A percentile compares a stretch with the other conserved stretches of the same genome.
phyloP scores from a whole-genome alignment of 768 basidiomycete species.

The Russula sp. region DNA sequence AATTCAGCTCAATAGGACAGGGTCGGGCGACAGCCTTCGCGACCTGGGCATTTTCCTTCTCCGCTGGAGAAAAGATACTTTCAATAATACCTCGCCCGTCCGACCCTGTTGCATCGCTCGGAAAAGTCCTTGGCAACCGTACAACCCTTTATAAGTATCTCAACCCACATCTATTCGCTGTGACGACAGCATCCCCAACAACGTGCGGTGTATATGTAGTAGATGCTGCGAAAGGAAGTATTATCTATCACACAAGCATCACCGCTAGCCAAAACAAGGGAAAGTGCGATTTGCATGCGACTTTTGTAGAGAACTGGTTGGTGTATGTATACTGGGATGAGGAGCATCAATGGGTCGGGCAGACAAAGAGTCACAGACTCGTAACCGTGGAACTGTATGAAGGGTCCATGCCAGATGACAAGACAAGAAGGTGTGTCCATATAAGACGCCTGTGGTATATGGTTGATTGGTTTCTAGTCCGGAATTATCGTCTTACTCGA shows the following conservation, averaged over 20 bases:
- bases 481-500: constrained; percentile 54
- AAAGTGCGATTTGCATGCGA: constrained; percentile 62
- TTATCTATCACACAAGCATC: constrained; percentile 64
- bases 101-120: constrained; percentile 69
- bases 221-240: constrained; percentile 75
- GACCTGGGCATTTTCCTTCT: constrained; percentile 64
- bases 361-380: constrained; percentile 66
- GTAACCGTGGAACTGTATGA: constrained; percentile 91
- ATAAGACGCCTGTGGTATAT: neutral
- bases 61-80: constrained; percentile 55
- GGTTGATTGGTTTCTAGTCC: constrained; percentile 40
- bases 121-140: constrained; percentile 83
- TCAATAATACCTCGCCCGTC: constrained; percentile 47
- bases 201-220: constrained; percentile 70
- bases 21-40: constrained; percentile 52
- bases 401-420: constrained; percentile 61
- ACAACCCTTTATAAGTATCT: constrained; percentile 93
- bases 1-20: constrained; percentile 44
- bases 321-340: constrained; percentile 83
- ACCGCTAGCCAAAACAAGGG: constrained; percentile 42
- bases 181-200: constrained; percentile 48
- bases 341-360: constrained; percentile 43
- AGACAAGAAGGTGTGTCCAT: constrained; percentile 54
- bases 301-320: constrained; percentile 87
- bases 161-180: constrained; percentile 71